Evolutionary conservation across 2,329 filamentous ascomycete genomes (phyloP).

Genomic region (Fusarium caatingaense): DNA sequence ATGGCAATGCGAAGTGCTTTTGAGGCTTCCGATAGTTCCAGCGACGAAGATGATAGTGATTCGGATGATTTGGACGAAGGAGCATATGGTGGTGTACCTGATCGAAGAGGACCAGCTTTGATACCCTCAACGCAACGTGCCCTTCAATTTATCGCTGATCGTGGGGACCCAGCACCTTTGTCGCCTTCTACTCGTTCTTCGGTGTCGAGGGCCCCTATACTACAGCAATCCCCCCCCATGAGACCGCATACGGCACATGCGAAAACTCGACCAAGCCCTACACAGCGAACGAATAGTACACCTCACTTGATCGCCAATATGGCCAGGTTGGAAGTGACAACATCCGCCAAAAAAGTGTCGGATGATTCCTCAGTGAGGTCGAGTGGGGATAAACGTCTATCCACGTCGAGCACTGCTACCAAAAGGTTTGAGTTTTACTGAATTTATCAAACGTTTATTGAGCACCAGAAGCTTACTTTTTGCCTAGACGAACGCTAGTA

Average conservation of each 20-base stretch:
- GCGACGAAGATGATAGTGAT: slow-evolving; percentile 54
- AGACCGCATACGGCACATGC: slow-evolving; percentile 68
- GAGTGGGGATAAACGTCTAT: slow-evolving; percentile 61
- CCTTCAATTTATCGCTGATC: slow-evolving; percentile 62
- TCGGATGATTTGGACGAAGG: slow-evolving; percentile 56
- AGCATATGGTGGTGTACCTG: slow-evolving; percentile 54
- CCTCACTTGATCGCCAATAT: slow-evolving; percentile 55
- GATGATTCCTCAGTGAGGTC: slow-evolving; percentile 51
- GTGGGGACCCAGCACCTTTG: slow-evolving; percentile 51
- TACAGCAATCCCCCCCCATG: slow-evolving; percentile 44
- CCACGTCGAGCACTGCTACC: slow-evolving; percentile 65
- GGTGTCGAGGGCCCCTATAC: slow-evolving; percentile 43
- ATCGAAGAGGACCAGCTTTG: slow-evolving; percentile 47
- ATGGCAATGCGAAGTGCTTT: slow-evolving; percentile 60
- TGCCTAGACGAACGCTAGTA: slow-evolving; percentile 66
- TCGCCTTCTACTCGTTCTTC: slow-evolving; percentile 51
- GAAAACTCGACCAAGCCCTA: slow-evolving; percentile 57
- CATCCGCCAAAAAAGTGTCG: slow-evolving; percentile 41
- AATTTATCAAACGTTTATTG: slow-evolving; percentile 70
- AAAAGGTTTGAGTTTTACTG: slow-evolving; percentile 70
- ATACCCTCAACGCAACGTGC: slow-evolving; percentile 63
- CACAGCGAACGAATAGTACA: slow-evolving; percentile 62
- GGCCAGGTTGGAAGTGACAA: slow-evolving; percentile 39
- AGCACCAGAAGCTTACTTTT: slow-evolving; percentile 70
- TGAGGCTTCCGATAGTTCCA: slow-evolving; percentile 62